phyloP scores from a whole-genome alignment of 371 early-diverging fungal species.

The Saksenaea vasiformis region DNA sequence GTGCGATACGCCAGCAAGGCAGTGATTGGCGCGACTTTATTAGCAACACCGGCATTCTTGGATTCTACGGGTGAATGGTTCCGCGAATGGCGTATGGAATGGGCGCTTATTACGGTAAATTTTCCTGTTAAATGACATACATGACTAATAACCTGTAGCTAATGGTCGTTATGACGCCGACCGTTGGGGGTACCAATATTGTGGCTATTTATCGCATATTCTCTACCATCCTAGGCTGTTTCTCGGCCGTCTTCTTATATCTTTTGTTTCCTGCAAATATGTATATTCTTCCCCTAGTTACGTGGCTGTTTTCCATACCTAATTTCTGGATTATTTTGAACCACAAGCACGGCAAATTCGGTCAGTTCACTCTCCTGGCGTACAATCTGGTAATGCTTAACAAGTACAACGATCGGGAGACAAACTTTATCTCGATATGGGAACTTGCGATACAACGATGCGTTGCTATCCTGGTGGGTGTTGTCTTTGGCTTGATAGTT shows the following conservation, averaged over 20 bases:
- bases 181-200: slow-evolving; percentile 81
- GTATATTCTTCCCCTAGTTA: slow-evolving; percentile 52
- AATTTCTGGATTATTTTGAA: slow-evolving; percentile 71
- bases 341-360: slow-evolving; percentile 77
- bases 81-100: slow-evolving; percentile 74
- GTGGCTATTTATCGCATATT: slow-evolving; percentile 75
- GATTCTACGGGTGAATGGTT: slow-evolving; percentile 57
- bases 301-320: slow-evolving; percentile 72
- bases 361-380: slow-evolving; percentile 75
- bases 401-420: slow-evolving; percentile 71
- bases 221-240: slow-evolving; percentile 74
- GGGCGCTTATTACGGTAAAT: slow-evolving; percentile 77
- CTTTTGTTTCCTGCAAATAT: slow-evolving; percentile 57
- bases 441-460: slow-evolving; percentile 66
- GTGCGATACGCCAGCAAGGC: slow-evolving; percentile 75
- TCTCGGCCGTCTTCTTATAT: slow-evolving; percentile 60
- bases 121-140: background rate
- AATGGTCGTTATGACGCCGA: slow-evolving; percentile 86
- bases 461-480: slow-evolving; percentile 72
- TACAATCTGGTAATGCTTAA: slow-evolving; percentile 79
- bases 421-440: slow-evolving; percentile 57
- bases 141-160: slow-evolving; percentile 22
- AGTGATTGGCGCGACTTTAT: slow-evolving; percentile 57
- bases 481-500: slow-evolving; percentile 67
- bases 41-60: slow-evolving; percentile 71